Percentiles rank a stretch among this genome's conserved stretches.
These are phyloP conservation scores for Caloboletus inedulis DNA, from an alignment of 1,284 basidiomycete genomes.

Conservation along the genomic window DNA sequence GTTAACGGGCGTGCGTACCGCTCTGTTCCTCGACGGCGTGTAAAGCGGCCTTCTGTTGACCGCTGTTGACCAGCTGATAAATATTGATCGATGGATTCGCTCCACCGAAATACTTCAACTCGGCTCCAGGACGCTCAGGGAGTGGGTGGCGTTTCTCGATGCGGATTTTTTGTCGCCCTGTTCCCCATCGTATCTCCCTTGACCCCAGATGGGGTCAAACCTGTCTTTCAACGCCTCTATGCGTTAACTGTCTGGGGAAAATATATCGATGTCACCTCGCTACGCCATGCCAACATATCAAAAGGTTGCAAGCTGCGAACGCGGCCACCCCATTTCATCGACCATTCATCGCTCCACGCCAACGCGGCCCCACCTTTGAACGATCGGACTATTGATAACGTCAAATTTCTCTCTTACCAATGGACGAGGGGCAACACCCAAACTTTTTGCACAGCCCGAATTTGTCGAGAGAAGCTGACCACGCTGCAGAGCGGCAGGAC, in stretches of 20 bases:
- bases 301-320: background rate
- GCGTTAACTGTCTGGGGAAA: background rate
- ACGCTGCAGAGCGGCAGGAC: slow-evolving; percentile 8
- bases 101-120: background rate
- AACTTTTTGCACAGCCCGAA: slow-evolving; percentile 19
- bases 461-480: slow-evolving; percentile 12
- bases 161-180: background rate
- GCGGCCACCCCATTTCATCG: slow-evolving; percentile 12
- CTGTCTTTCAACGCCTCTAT: background rate
- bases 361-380: slow-evolving; percentile 9
- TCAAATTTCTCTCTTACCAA: slow-evolving; percentile 10
- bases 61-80: slow-evolving; percentile 22
- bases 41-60: slow-evolving; percentile 17
- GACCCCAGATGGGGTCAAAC: background rate
- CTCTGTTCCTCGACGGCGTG: slow-evolving; percentile 11
- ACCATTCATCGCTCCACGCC: slow-evolving; percentile 10
- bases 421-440: background rate
- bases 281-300: slow-evolving; percentile 5
- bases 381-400: slow-evolving; percentile 19
- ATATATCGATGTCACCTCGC: background rate
- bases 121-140: background rate
- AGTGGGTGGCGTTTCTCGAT: background rate
- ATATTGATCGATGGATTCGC: slow-evolving; percentile 17
- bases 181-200: background rate
- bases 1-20: slow-evolving; percentile 12